Evolutionary conservation across 192 early-diverging fungal species (phyloP), one percentile per base, ranked within the genome.

Genomic region (Entomortierella lignicola): DNA sequence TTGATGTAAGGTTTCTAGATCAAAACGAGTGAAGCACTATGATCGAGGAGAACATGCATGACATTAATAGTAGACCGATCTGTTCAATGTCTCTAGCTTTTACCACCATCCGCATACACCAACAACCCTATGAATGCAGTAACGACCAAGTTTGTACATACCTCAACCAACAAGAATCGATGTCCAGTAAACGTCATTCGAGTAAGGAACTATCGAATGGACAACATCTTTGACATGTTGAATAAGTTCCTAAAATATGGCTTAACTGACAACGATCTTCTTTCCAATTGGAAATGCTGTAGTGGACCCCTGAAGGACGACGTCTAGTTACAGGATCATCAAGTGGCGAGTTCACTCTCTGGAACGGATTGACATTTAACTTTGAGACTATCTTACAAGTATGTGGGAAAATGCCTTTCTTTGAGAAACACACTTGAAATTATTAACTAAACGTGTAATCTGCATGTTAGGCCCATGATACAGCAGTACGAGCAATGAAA

Each of bases 281-380:
- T 7, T 37, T 37, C 4, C 10, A 7, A 37, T 37, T 37, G 34
- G 10, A 37, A 37, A 4, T 37, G 34, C 34, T 47, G 63, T 18
- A 93, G 88, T 99, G 97, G 97, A 97, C 94, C 18, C 98, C 98
- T 0, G 98, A 99, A 77, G 97, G 97, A 21, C 84, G 98, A 21
- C 89, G 97, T 32, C 81, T 99, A 12, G 93, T 98, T 18, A 98
- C 98, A 3, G 98, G 96, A 12, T 92, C 95, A 0, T 94, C 95
- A 0, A 91, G 88, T 69, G 98, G 98, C 15, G 97, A 98, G 81
- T 95, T 99, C 61, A 99, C 97, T 4, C 82, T 98, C 29, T 99
- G 98, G 98, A 98, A 96, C 73, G 97, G 97, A 2, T 84, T 98
- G 26, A 96, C 94, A 0, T 98, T 99, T 71, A 99, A 99, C 75